Base-by-base conservation (phyloP, 2,329 filamentous ascomycete species). In the Ophiostoma pallidulum region DNA sequence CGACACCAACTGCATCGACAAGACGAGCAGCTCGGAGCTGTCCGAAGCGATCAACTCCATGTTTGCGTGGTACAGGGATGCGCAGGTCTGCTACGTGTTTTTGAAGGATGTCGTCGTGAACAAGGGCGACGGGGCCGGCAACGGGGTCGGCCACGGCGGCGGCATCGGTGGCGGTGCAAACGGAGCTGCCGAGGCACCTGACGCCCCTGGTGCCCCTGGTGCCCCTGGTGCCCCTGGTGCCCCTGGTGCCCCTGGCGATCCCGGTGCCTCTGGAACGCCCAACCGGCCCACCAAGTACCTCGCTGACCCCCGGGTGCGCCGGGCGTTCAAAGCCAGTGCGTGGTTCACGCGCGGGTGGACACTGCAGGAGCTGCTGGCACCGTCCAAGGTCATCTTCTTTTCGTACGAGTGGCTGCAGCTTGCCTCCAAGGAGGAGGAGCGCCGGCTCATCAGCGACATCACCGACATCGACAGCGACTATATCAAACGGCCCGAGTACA, bases 1-100 rank as follows among this genome's bases (percentile, higher is more conserved):
- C 5, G 65, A 67, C 51, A 66, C 63, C 1, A 64, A 61, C 53
- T 67, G 64, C 45, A 66, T 67, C 47, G 60, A 66, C 51, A 66
- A 65, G 50, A 51, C 51, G 1, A 62, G 57, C 48, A 62, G 57
- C 38, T 54, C 62, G 0, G 64, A 66, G 54, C 54, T 67, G 2
- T 60, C 60, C 2, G 60, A 65, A 46, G 60, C 62, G 4, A 64
- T 54, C 49, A 54, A 55, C 44, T 51, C 47, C 43, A 55, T 55
- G 53, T 55, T 53, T 13, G 41, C 35, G 13, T 67, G 63, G 61
- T 66, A 67, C 50, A 53, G 54, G 9, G 52, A 60, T 16, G 59
- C 64, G 3, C 51, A 53, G n/a, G 53, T 58, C 7, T 67, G 64
- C 48, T 66, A 65, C 49, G 63, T 57, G 14, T 66, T 57, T 41